Percentiles rank a stretch among this genome's conserved stretches.
Conservation (phyloP, 768 basidiomycete genomes). For the Tulasnella sp. region DNA sequence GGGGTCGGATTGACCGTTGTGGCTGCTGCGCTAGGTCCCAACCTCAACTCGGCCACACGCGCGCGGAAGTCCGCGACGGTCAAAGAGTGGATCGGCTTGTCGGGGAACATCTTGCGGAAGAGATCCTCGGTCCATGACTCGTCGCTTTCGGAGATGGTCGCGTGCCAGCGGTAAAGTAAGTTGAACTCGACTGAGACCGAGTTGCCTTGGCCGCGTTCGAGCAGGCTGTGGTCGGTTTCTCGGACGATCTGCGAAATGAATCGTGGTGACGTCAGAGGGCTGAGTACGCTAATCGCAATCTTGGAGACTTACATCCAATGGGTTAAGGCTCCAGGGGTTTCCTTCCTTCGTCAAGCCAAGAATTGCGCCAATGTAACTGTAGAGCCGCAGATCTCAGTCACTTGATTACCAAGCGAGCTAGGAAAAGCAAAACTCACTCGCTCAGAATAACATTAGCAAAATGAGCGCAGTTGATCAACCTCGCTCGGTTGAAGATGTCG, state of each 20-base stretch:
- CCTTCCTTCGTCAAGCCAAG: conserved; percentile 65
- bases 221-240: conserved; percentile 49
- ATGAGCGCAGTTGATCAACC: conserved; percentile 59
- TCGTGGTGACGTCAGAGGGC: not conserved
- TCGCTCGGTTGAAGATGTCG: conserved; percentile 69
- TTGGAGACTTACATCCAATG: conserved; percentile 12
- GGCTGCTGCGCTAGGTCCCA: not conserved
- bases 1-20: not conserved
- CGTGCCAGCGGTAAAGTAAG: conserved; percentile 72
- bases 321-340: conserved; percentile 59
- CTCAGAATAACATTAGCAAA: conserved; percentile 32
- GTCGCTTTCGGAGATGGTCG: conserved; percentile 55
- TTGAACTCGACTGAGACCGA: conserved; percentile 79
- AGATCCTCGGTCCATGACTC: conserved; percentile 54
- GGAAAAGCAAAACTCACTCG: not conserved
- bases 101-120: conserved; percentile 40
- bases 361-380: conserved; percentile 68
- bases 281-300: too few relatives aligned
- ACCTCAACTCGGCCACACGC: not conserved
- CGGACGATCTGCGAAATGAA: conserved; percentile 45
- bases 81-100: not conserved
- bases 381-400: conserved; percentile 60
- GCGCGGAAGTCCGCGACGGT: conserved; percentile 12
- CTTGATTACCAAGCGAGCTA: conserved; percentile 34
- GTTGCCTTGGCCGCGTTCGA: conserved; percentile 68